phyloP scores from a whole-genome alignment of 2,329 filamentous ascomycete genomes.

The Diaporthe australafricana region DNA sequence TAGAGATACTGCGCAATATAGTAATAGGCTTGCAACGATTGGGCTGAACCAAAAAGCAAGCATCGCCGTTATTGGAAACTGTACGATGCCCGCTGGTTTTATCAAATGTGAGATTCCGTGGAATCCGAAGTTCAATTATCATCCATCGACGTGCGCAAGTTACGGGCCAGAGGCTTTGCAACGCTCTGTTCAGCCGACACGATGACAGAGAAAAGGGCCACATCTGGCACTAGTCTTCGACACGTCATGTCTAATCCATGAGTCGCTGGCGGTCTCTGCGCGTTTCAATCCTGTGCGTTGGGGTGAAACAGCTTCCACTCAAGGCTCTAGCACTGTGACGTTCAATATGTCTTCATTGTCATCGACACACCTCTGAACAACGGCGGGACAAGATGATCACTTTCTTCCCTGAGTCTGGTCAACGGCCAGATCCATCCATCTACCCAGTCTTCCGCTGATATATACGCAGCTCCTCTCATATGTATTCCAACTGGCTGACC shows the following conservation, averaged over 20 bases:
- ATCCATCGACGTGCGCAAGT: background rate
- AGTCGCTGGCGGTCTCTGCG: background rate
- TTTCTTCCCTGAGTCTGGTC: background rate
- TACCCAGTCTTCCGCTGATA: background rate
- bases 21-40: conserved; percentile 12
- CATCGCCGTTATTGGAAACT: no score
- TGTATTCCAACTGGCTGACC: background rate
- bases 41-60: background rate
- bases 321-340: background rate
- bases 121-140: no score
- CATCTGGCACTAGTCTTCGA: no score
- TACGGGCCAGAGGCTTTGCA: background rate
- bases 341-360: background rate
- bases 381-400: background rate
- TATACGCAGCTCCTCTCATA: background rate
- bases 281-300: rapidly evolving
- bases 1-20: conserved; percentile 23
- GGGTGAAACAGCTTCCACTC: background rate
- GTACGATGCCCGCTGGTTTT: no score
- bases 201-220: background rate
- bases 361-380: background rate
- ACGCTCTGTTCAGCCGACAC: background rate
- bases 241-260: background rate
- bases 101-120: background rate
- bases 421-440: background rate